Evolutionary conservation across 176 grass and related monocot species (phyloP).

Genomic region (Eleusine indica): DNA sequence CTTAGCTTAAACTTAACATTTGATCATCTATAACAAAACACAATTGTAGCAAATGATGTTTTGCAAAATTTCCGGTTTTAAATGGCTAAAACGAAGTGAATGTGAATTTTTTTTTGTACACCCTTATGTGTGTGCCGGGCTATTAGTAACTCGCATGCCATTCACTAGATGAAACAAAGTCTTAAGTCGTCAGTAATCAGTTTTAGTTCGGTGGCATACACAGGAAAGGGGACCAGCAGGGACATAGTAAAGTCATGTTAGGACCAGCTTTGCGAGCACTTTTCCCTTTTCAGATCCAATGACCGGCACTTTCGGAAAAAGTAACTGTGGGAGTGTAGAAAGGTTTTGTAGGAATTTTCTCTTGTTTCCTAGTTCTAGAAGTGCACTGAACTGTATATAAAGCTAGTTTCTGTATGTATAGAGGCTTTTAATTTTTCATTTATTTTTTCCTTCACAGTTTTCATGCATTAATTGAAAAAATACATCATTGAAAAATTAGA

Average conservation of each 20-base stretch:
- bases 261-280: slow-evolving; percentile 58
- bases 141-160: not conserved
- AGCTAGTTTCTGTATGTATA: not conserved
- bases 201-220: slow-evolving; percentile 1
- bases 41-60: not conserved
- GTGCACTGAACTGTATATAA: slow-evolving; percentile 24
- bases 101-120: no score
- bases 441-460: not conserved
- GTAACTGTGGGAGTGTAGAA: slow-evolving; percentile 24
- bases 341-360: slow-evolving; percentile 30
- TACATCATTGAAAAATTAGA: not conserved
- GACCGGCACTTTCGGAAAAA: slow-evolving; percentile 59
- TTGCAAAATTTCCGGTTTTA: not conserved
- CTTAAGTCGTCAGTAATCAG: not conserved
- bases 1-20: slow-evolving; percentile 15
- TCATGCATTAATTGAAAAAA: not conserved
- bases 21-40: not conserved
- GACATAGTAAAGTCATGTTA: slow-evolving; percentile 46
- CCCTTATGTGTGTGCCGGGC: not conserved
- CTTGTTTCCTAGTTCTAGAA: slow-evolving; percentile 23
- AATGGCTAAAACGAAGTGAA: not conserved
- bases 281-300: slow-evolving; percentile 55
- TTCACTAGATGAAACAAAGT: not conserved
- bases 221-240: slow-evolving; percentile 23
- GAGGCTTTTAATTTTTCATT: not conserved